Conservation (phyloP, 805 yeast genomes). For the Yarrowia divulgata region DNA sequence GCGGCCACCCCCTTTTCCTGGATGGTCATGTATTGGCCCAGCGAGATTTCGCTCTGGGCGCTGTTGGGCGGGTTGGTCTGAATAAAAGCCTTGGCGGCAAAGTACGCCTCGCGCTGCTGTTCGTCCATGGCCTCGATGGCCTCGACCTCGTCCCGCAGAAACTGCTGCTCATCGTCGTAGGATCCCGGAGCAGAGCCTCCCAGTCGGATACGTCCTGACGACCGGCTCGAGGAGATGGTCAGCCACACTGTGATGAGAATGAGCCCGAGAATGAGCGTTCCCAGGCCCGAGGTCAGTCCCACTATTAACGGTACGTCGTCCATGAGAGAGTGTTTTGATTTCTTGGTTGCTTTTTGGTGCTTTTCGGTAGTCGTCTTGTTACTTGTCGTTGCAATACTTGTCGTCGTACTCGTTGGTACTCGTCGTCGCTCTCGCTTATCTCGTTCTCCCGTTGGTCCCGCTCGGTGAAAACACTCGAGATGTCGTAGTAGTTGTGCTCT, state of each 20-base stretch:
- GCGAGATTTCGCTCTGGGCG: slow-evolving; percentile 54
- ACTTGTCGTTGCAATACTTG: neutral
- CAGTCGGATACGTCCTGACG: slow-evolving; percentile 28
- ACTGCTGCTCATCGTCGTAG: slow-evolving; percentile 67
- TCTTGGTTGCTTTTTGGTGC: neutral
- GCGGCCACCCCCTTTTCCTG: slow-evolving; percentile 91
- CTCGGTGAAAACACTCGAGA: slow-evolving; percentile 39
- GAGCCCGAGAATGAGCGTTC: slow-evolving; percentile 50
- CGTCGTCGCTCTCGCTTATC: neutral
- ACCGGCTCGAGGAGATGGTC: slow-evolving; percentile 47
- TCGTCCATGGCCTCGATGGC: slow-evolving; percentile 69
- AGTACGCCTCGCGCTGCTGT: slow-evolving; percentile 62
- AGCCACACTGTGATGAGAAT: slow-evolving; percentile 48
- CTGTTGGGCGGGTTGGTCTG: slow-evolving; percentile 55
- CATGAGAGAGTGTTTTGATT: neutral
- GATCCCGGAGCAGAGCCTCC: slow-evolving; percentile 56
- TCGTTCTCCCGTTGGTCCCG: neutral
- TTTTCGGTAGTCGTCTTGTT: neutral
- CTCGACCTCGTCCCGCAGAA: slow-evolving; percentile 66
- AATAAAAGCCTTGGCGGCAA: slow-evolving; percentile 63
- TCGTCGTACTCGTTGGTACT: neutral
- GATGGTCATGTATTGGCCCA: slow-evolving; percentile 69
- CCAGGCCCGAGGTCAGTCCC: slow-evolving; percentile 53
- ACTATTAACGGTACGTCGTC: slow-evolving; percentile 52
- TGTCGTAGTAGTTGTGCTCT: slow-evolving; percentile 14